These are phyloP conservation scores for Silene latifolia DNA, from an alignment of 148 eudicot species.

Conservation along the genomic window DNA sequence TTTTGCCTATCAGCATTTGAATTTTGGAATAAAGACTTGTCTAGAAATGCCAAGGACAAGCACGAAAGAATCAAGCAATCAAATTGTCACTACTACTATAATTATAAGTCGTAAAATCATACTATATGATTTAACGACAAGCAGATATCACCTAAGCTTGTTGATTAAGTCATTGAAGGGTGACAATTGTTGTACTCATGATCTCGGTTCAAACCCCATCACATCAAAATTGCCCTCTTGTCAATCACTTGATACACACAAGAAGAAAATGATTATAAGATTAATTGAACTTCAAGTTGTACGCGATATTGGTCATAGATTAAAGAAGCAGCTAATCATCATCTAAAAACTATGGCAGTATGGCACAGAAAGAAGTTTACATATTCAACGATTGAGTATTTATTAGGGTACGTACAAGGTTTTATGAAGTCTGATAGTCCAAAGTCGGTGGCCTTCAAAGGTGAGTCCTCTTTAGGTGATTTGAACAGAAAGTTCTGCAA, in stretches of 20 bases:
- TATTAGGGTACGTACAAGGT: slow-evolving; percentile 55
- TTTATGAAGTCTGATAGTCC: slow-evolving; percentile 91
- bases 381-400: neutral
- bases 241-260: no score
- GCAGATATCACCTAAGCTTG: neutral
- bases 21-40: neutral
- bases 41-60: neutral
- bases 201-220: neutral
- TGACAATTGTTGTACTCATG: neutral
- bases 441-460: slow-evolving; percentile 93
- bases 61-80: neutral
- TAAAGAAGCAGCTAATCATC: neutral
- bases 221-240: neutral
- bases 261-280: no score
- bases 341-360: neutral
- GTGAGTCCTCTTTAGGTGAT: slow-evolving; percentile 64
- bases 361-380: no score
- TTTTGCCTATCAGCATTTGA: slow-evolving; percentile 9
- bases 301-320: neutral
- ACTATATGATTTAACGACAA: no score
- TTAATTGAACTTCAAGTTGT: no score
- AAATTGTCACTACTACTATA: no score
- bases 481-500: slow-evolving; percentile 88
- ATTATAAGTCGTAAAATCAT: no score
- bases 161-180: neutral